Evolutionary conservation across 176 grass and related monocot species (phyloP).

Genomic region (Secale cereale): DNA sequence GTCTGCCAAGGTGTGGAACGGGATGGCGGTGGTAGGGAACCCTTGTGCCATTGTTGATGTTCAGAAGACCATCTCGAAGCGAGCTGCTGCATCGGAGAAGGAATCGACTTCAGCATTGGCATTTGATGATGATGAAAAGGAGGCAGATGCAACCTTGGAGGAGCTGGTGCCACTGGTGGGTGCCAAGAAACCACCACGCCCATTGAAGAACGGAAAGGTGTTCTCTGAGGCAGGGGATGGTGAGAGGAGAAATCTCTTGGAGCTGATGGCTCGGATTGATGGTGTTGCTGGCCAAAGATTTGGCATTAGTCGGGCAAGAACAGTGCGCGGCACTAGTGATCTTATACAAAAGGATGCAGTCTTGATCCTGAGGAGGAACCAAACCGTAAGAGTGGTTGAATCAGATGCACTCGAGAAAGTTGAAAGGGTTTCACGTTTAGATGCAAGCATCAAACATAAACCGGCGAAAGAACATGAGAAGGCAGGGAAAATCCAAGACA

Average conservation of each 20-base stretch:
- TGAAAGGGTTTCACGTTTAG: constrained; percentile 17
- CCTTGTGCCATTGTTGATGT: constrained; percentile 88
- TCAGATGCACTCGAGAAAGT: constrained; percentile 30
- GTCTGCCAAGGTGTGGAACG: constrained; percentile 72
- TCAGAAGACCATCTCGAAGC: constrained; percentile 59
- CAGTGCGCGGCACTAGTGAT: constrained; percentile 27
- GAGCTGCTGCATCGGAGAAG: constrained; percentile 40
- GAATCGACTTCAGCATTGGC: constrained; percentile 37
- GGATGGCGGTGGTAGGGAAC: constrained; percentile 71
- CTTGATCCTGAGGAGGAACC: constrained; percentile 48
- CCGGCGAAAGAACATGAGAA: constrained; percentile 10
- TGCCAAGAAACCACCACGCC: constrained; percentile 54
- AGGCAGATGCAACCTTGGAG: constrained; percentile 21
- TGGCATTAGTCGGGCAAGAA: constrained; percentile 38
- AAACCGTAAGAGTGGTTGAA: constrained; percentile 45
- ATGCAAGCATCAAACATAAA: constrained; percentile 37
- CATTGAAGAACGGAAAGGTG: constrained; percentile 45
- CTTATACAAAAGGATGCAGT: constrained; percentile 39
- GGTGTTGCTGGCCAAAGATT: constrained; percentile 50
- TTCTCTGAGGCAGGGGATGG: constrained; percentile 44
- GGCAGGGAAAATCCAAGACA: neutral
- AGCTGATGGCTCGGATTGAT: constrained; percentile 79
- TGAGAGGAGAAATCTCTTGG: constrained; percentile 77
- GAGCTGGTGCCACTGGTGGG: constrained; percentile 42
- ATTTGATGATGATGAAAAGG: constrained; percentile 49